phyloP scores from a whole-genome alignment of 345 rosid genomes.

The Gossypium anomalum region DNA sequence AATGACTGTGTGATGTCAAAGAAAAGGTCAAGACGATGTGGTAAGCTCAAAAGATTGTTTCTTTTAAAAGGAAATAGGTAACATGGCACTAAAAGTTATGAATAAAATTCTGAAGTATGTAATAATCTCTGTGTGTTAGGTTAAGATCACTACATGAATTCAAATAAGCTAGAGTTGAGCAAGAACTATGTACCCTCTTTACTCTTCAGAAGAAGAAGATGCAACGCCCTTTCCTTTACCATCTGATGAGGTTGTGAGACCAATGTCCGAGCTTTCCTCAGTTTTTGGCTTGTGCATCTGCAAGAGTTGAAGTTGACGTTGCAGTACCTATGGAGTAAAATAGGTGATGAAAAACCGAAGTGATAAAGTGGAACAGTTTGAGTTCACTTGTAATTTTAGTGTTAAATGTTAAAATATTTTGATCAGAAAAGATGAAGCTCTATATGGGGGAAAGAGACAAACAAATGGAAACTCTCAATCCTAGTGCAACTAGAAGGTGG shows the following conservation, averaged over 20 bases:
- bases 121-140: not conserved
- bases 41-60: not conserved
- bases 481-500: not conserved
- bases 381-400: not conserved
- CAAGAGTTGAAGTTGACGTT: slow-evolving; percentile 33
- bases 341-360: not conserved
- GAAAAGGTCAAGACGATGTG: not conserved
- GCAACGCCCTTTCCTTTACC: slow-evolving; percentile 37
- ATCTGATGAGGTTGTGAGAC: slow-evolving; percentile 21
- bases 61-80: not conserved
- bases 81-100: not conserved
- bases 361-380: not conserved
- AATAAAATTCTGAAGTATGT: not conserved
- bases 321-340: slow-evolving; percentile 27
- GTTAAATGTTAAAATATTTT: not conserved
- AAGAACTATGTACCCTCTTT: slow-evolving; percentile 17
- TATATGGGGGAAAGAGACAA: not conserved
- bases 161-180: not conserved
- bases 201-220: slow-evolving; percentile 20
- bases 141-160: not conserved
- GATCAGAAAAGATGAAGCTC: not conserved
- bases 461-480: not conserved
- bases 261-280: slow-evolving; percentile 17
- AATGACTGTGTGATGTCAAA: not conserved
- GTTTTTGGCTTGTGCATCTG: slow-evolving; percentile 24